These are phyloP conservation scores for Crassisporium funariophilum DNA, from an alignment of 768 basidiomycete species.

Conservation along the genomic window DNA sequence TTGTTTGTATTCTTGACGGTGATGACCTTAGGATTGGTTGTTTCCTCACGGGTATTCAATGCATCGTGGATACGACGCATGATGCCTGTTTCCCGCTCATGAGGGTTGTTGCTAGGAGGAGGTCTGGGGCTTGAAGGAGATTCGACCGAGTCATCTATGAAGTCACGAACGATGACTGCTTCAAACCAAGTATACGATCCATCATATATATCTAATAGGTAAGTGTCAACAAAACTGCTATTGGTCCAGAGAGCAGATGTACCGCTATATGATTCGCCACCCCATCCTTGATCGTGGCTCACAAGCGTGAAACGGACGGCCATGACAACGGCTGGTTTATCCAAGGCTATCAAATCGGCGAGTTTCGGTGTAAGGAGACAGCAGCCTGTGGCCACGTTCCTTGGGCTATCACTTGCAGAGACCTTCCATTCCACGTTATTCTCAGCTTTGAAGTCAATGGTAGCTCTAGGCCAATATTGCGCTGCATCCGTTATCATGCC, in stretches of 20 bases:
- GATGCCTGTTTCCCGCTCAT: too few relatives aligned
- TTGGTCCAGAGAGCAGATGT: not conserved
- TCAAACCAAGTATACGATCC: constrained; percentile 38
- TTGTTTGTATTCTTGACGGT: constrained; percentile 3
- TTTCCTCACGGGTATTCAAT: not conserved
- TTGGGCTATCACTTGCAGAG: not conserved
- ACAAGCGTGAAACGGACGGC: constrained; percentile 17
- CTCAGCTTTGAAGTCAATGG: not conserved
- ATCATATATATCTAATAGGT: constrained; percentile 26
- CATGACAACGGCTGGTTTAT: constrained; percentile 10
- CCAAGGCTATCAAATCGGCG: not conserved
- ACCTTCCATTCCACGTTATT: not conserved
- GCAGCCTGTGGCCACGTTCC: not conserved
- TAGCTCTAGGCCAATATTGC: constrained; percentile 17
- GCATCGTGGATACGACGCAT: too few relatives aligned
- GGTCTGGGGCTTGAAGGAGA: too few relatives aligned
- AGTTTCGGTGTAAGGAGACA: not conserved
- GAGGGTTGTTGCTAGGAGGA: too few relatives aligned
- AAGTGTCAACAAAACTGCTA: not conserved
- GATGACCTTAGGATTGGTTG: not conserved
- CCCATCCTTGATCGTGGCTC: constrained; percentile 37
- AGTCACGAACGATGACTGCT: constrained; percentile 27
- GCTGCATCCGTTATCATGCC: constrained; percentile 18
- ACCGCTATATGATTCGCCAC: constrained; percentile 26
- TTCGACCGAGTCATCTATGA: too few relatives aligned